Conservation (phyloP, 805 yeast species). For the Lipomyces mesembrius region DNA sequence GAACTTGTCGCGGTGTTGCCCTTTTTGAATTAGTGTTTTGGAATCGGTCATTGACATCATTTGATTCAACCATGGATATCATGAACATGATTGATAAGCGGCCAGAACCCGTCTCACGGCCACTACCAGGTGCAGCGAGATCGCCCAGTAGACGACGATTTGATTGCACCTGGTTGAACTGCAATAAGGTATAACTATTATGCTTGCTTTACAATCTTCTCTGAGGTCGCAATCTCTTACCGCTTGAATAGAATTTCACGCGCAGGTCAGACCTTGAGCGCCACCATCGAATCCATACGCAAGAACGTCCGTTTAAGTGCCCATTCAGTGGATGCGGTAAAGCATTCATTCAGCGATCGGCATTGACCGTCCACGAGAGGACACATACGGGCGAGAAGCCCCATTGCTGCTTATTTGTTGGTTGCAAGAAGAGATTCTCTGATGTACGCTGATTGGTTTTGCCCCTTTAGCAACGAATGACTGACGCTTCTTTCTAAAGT, state of each 20-base stretch:
- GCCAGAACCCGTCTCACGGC: not conserved
- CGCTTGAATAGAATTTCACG: constrained; percentile 51
- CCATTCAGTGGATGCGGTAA: constrained; percentile 70
- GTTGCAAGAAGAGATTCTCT: constrained; percentile 77
- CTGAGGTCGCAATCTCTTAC: not conserved
- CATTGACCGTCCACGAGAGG: constrained; percentile 76
- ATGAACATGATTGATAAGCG: constrained; percentile 11
- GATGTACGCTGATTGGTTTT: constrained; percentile 46
- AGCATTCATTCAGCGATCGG: constrained; percentile 82
- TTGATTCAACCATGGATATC: constrained; percentile 7
- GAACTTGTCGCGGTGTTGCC: not conserved
- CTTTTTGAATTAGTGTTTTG: not conserved
- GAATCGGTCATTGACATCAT: not conserved
- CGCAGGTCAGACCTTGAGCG: constrained; percentile 82
- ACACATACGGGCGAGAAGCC: constrained; percentile 96
- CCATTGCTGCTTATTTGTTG: constrained; percentile 77
- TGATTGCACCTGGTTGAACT: constrained; percentile 27
- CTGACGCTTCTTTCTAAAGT: constrained; percentile 11
- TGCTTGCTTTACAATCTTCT: not conserved
- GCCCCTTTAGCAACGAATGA: not conserved
- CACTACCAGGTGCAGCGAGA: not conserved
- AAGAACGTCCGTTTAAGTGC: constrained; percentile 74
- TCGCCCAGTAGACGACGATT: constrained; percentile 15
- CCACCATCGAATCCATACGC: constrained; percentile 69
- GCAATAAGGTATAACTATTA: constrained; percentile 15